A percentile compares a stretch with the other conserved stretches of the same genome.
Evolutionary conservation across 2,329 filamentous ascomycete genomes (phyloP).

Genomic region (Paracorniculantispora psalliotae): DNA sequence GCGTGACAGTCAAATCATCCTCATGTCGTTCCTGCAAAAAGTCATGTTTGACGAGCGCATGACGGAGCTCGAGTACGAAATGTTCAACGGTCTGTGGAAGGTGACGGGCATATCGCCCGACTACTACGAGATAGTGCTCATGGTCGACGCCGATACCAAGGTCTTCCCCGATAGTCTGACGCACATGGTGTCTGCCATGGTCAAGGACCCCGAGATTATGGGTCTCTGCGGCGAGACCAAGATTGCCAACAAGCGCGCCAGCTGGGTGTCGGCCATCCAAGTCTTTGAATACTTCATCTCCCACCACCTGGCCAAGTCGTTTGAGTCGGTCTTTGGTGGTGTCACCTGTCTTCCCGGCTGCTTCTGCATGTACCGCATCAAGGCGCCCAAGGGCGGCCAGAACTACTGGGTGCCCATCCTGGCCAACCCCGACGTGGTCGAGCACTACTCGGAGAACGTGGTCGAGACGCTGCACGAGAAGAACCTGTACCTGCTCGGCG

Average conservation of each 20-base stretch:
- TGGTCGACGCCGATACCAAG: slow-evolving; percentile 99
- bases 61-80: slow-evolving; percentile 98
- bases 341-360: slow-evolving; percentile 97
- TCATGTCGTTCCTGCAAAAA: slow-evolving; percentile 99
- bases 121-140: slow-evolving; percentile 95
- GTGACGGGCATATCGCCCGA: slow-evolving; percentile 97
- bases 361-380: slow-evolving; percentile 99
- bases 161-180: slow-evolving; percentile 97
- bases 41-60: slow-evolving; percentile 99
- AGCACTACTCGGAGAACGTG: slow-evolving; percentile 98
- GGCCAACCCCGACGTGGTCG: slow-evolving; percentile 95
- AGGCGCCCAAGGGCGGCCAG: slow-evolving; percentile 94
- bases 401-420: slow-evolving; percentile 99
- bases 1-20: slow-evolving; percentile 96
- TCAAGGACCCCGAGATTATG: slow-evolving; percentile 99
- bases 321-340: slow-evolving; percentile 97
- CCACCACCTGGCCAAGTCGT: slow-evolving; percentile 92
- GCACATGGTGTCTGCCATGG: slow-evolving; percentile 99
- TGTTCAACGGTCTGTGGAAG: slow-evolving; percentile 99
- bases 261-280: slow-evolving; percentile 96
- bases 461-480: slow-evolving; percentile 98
- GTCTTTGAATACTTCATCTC: slow-evolving; percentile 99
- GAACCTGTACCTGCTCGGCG: slow-evolving; percentile 84
- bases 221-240: slow-evolving; percentile 98
- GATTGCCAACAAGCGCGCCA: slow-evolving; percentile 95